phyloP scores from a whole-genome alignment of 768 basidiomycete genomes.

The Boletellus ananas region DNA sequence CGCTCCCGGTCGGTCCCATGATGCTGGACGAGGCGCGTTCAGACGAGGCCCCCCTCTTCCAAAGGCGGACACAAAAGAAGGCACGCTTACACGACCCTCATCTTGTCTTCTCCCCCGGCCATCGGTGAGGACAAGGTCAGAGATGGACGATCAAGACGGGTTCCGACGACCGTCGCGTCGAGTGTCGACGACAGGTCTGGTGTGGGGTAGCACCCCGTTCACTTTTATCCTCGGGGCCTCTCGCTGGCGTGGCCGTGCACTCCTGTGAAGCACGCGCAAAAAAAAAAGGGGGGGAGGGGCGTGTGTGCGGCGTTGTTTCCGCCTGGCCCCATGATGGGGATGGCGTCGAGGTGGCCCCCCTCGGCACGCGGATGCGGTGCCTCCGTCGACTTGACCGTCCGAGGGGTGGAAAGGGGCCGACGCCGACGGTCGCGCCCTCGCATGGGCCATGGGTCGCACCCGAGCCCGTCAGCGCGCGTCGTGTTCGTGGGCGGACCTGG shows the following conservation, averaged over 20 bases:
- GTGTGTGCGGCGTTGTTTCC: conserved; percentile 1
- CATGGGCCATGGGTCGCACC: too few species aligned
- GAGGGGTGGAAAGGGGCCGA: too few species aligned
- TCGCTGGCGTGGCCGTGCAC: not conserved
- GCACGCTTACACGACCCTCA: conserved; percentile 20
- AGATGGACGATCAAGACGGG: not conserved
- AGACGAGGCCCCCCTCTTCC: not conserved
- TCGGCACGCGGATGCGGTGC: too few species aligned
- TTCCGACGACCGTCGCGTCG: too few species aligned
- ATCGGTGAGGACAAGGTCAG: conserved; percentile 1
- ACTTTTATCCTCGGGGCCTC: not conserved
- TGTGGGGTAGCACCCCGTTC: too few species aligned
- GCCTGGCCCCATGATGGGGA: not conserved
- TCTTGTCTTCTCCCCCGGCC: conserved; percentile 6
- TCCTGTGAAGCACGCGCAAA: not conserved
- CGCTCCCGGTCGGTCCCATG: conserved; percentile 25
- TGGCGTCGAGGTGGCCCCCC: conserved; percentile 5
- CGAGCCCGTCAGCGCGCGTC: too few species aligned
- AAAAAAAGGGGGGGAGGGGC: too few species aligned
- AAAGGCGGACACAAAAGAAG: not conserved
- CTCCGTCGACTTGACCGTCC: too few species aligned
- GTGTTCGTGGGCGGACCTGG: too few species aligned
- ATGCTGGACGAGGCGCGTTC: conserved; percentile 6
- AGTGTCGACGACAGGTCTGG: not conserved
- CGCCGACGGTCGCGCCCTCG: too few species aligned